Percentiles rank a stretch among this genome's conserved stretches.
Conservation (phyloP, 2,329 filamentous ascomycete genomes). For the Aspergillus jensenii region DNA sequence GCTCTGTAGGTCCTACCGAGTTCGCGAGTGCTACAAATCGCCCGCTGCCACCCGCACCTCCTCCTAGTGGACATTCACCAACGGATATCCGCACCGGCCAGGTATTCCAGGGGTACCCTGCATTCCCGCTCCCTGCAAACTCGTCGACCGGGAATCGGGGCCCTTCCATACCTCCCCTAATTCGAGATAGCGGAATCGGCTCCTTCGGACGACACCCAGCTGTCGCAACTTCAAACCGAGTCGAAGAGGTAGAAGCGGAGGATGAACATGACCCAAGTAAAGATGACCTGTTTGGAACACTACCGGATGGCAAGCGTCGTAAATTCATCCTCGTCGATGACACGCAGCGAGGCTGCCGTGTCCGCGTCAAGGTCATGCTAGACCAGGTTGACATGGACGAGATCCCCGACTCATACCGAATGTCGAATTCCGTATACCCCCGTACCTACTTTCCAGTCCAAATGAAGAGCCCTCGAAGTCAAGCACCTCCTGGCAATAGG, state of each 20-base stretch:
- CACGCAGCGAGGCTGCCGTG: slow-evolving; percentile 72
- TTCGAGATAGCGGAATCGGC: slow-evolving; percentile 56
- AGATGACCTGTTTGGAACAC: slow-evolving; percentile 77
- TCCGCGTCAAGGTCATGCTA: slow-evolving; percentile 89
- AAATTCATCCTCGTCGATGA: slow-evolving; percentile 98
- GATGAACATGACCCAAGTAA: slow-evolving; percentile 42
- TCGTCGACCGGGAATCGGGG: slow-evolving; percentile 54
- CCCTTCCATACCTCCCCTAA: slow-evolving; percentile 63
- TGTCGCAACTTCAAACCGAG: slow-evolving; percentile 33
- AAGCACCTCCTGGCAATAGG: slow-evolving; percentile 65
- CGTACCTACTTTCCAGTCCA: slow-evolving; percentile 89
- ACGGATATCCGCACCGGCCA: slow-evolving; percentile 72
- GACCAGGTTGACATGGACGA: slow-evolving; percentile 92
- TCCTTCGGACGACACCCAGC: slow-evolving; percentile 34
- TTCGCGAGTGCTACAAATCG: slow-evolving; percentile 54
- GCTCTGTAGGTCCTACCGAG: slow-evolving; percentile 37
- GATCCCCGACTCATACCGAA: slow-evolving; percentile 93
- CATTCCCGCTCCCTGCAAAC: slow-evolving; percentile 58
- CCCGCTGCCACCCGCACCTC: slow-evolving; percentile 65
- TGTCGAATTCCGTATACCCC: slow-evolving; percentile 84
- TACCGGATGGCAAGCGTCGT: slow-evolving; percentile 85
- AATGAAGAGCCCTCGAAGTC: slow-evolving; percentile 83
- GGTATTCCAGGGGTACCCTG: slow-evolving; percentile 69
- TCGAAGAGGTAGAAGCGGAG: slow-evolving; percentile 20
- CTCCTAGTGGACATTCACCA: slow-evolving; percentile 50